These are phyloP conservation scores for Diospyros lotus DNA, from an alignment of 148 eudicot genomes.

Conservation along the genomic window DNA sequence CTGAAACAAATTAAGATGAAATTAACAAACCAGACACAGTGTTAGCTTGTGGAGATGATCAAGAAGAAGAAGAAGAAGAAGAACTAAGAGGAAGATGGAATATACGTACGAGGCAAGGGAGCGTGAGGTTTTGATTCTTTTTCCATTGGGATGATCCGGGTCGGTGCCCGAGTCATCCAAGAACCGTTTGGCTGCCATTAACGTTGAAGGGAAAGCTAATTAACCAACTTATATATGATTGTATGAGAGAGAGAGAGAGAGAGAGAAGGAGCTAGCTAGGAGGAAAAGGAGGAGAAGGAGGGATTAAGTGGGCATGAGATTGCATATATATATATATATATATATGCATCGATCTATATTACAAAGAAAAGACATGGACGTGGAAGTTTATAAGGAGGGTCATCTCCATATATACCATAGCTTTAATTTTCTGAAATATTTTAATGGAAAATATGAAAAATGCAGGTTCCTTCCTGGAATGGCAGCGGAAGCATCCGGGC, in stretches of 20 bases:
- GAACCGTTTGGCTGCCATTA: slow-evolving; percentile 50
- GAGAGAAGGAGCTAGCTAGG: background rate
- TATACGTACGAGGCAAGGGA: slow-evolving; percentile 57
- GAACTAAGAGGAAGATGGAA: background rate
- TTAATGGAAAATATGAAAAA: background rate
- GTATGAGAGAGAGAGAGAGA: slow-evolving; percentile 5
- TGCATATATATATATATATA: too few species aligned
- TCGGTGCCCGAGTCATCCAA: slow-evolving; percentile 13
- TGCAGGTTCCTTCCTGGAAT: slow-evolving; percentile 28
- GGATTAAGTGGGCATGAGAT: background rate
- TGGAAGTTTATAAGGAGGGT: background rate
- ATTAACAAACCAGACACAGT: background rate
- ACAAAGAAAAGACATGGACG: background rate
- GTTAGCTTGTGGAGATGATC: too few species aligned
- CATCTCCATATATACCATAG: too few species aligned
- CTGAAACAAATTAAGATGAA: slow-evolving; percentile 29
- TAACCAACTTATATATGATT: background rate
- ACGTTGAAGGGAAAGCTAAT: slow-evolving; percentile 3
- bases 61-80: background rate
- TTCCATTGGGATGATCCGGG: slow-evolving; percentile 32
- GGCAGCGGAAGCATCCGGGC: slow-evolving; percentile 29
- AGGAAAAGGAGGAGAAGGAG: background rate
- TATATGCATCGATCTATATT: too few species aligned
- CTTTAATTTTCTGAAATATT: background rate
- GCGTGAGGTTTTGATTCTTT: slow-evolving; percentile 32